Conservation (phyloP, 2,329 filamentous ascomycete species). For the Triangularia verruculosa region DNA sequence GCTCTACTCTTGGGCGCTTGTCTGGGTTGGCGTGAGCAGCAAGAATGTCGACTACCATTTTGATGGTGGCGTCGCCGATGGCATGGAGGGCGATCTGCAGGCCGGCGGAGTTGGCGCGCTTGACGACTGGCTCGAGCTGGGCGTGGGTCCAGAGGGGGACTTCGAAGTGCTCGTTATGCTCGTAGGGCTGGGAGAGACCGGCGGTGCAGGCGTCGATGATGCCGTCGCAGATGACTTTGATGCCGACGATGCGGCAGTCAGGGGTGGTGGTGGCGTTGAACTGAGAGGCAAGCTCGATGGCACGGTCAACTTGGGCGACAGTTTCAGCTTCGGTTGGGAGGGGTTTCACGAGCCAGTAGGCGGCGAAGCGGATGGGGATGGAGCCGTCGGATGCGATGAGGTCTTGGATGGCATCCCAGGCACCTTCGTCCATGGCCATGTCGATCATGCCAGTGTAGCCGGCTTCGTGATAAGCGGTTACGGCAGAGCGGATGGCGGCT, state of each 20-base stretch:
- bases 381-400: constrained; percentile 35
- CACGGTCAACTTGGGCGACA: constrained; percentile 49
- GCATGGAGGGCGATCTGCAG: constrained; percentile 64
- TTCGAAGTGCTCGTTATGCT: constrained; percentile 42
- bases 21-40: constrained; percentile 41
- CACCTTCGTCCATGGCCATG: constrained; percentile 58
- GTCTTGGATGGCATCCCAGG: constrained; percentile 49
- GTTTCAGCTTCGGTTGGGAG: constrained; percentile 42
- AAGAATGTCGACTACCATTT: constrained; percentile 56
- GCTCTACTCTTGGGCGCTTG: constrained; percentile 61
- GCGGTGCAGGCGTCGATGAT: constrained; percentile 65
- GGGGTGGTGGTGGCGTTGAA: constrained; percentile 45
- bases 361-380: constrained; percentile 48
- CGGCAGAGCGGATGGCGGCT: constrained; percentile 43
- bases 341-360: constrained; percentile 55
- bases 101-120: constrained; percentile 49
- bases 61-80: constrained; percentile 60
- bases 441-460: constrained; percentile 56
- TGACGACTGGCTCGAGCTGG: constrained; percentile 52
- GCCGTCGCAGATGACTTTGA: constrained; percentile 65
- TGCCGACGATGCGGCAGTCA: constrained; percentile 54
- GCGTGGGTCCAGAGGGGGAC: constrained; percentile 54
- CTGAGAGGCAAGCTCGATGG: constrained; percentile 44
- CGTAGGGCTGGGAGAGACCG: constrained; percentile 57
- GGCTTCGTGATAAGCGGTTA: constrained; percentile 46